Evolutionary conservation across 1,139 yeast species (phyloP), one percentile per base, ranked within the genome.

Genomic region (Hemisphaericaspora xylanilytica): DNA sequence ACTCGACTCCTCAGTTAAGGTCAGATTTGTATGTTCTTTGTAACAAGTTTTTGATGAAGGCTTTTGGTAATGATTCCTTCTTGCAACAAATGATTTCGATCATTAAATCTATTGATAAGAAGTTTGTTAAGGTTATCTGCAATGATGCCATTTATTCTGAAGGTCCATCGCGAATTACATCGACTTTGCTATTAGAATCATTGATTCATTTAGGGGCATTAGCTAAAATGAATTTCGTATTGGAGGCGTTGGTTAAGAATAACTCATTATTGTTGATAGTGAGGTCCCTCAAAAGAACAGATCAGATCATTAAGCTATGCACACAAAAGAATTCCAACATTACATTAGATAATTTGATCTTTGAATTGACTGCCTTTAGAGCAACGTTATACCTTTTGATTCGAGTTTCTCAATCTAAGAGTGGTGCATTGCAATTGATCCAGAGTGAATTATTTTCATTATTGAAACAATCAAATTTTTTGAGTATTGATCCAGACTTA

Each of bases 81-180:
- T 58, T 77, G 5, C 62, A 65, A 10, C 80, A 78, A 39, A 60
- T 81, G 14, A 56, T 76, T 33, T 70, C 68, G 12, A 73, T 78
- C 21, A 63, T 88, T 33, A 72, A 78, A 37, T 65, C 81, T 7
- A 66, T 80, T 13, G 89, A 84, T 42, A 80, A 75, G 32, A 74
- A 76, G 46, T 64, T 87, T 45, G 67, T 88, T 28, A 83, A 79
- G 27, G 72, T 76, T 2, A 70, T 88, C 25, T 81, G 88, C 52
- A 80, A 79, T 45, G 97, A 92, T 61, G 83, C 94, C 0, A 75
- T 87, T 12, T 73, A 80, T 41, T 89, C 94, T 2, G 95, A 85
- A 49, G 94, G 94, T 0, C 67, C 84, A 0, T 76, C 85, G 2
- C 73, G 95, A 48, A 73, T 89, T n/a, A 81, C 92, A 0, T 83